These are phyloP conservation scores for Boletus coccyginus DNA, from an alignment of 768 basidiomycete species.

Conservation along the genomic window DNA sequence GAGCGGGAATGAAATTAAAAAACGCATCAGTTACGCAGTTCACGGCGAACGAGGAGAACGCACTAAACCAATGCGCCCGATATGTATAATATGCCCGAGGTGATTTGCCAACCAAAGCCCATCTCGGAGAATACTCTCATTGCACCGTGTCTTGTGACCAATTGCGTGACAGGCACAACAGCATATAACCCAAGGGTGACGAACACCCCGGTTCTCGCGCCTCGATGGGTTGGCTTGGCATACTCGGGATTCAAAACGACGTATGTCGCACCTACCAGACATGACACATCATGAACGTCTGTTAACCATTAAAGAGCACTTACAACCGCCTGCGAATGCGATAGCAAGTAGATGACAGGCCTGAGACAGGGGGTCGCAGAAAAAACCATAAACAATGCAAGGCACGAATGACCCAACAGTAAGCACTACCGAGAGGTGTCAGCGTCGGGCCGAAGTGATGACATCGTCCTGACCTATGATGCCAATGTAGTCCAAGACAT, in stretches of 20 bases:
- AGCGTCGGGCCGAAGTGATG: slow-evolving; percentile 1
- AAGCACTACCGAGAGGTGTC: slow-evolving; percentile 40
- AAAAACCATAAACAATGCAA: slow-evolving; percentile 75
- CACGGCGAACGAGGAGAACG: slow-evolving; percentile 38
- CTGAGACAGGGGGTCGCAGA: slow-evolving; percentile 55
- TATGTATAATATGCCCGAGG: slow-evolving; percentile 75
- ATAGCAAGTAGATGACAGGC: slow-evolving; percentile 54
- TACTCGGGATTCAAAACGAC: slow-evolving; percentile 80
- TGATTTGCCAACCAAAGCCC: slow-evolving; percentile 68
- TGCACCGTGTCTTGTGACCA: slow-evolving; percentile 57
- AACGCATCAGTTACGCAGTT: slow-evolving; percentile 23
- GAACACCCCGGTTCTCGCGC: slow-evolving; percentile 76
- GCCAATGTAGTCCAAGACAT: slow-evolving; percentile 75
- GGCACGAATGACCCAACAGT: slow-evolving; percentile 80
- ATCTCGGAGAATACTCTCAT: slow-evolving; percentile 53
- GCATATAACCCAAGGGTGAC: slow-evolving; percentile 72
- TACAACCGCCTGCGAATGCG: slow-evolving; percentile 54
- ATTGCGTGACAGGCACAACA: slow-evolving; percentile 66
- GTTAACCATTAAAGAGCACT: slow-evolving; percentile 24
- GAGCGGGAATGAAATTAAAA: slow-evolving; percentile 36
- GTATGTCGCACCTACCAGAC: slow-evolving; percentile 55
- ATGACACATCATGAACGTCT: background rate
- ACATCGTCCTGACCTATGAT: slow-evolving; percentile 53
- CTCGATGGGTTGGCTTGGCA: slow-evolving; percentile 68
- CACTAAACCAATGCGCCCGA: slow-evolving; percentile 80